phyloP scores from a whole-genome alignment of 192 early-diverging fungal species.

The Diversispora epigaea region DNA sequence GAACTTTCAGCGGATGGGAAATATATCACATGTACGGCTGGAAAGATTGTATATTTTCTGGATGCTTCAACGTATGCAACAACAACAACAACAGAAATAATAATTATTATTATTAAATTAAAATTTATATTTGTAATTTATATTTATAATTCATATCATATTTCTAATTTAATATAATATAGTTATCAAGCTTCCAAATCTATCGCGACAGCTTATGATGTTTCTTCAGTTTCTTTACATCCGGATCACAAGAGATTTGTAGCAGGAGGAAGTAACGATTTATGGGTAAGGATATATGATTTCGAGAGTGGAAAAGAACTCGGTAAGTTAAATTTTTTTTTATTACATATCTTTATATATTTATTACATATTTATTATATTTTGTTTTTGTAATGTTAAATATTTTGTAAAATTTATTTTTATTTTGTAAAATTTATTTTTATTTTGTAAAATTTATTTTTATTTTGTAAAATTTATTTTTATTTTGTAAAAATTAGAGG shows the following conservation, averaged over 20 bases:
- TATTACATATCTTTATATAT: background rate
- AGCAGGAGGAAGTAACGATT: conserved; percentile 74
- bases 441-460: background rate
- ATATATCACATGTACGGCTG: conserved; percentile 75
- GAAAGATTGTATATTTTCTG: conserved; percentile 73
- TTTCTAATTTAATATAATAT: background rate
- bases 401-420: background rate
- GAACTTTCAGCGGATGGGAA: conserved; percentile 72
- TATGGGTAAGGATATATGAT: conserved; percentile 84
- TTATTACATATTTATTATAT: background rate
- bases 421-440: too few relatives aligned
- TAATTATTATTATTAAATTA: too few relatives aligned
- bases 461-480: background rate
- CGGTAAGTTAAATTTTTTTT: conserved; percentile 41
- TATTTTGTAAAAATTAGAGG: conserved; percentile 40
- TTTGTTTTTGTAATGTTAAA: background rate
- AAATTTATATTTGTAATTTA: too few relatives aligned
- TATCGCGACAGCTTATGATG: conserved; percentile 60
- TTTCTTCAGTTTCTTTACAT: conserved; percentile 81
- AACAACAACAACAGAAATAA: too few relatives aligned
- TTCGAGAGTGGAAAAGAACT: conserved; percentile 74
- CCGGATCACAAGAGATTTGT: conserved; percentile 77
- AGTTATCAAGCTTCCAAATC: conserved; percentile 54
- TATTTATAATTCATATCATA: background rate
- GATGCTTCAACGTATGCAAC: conserved; percentile 60